phyloP scores from a whole-genome alignment of 495 filamentous ascomycete genomes.

The Podospora australis region DNA sequence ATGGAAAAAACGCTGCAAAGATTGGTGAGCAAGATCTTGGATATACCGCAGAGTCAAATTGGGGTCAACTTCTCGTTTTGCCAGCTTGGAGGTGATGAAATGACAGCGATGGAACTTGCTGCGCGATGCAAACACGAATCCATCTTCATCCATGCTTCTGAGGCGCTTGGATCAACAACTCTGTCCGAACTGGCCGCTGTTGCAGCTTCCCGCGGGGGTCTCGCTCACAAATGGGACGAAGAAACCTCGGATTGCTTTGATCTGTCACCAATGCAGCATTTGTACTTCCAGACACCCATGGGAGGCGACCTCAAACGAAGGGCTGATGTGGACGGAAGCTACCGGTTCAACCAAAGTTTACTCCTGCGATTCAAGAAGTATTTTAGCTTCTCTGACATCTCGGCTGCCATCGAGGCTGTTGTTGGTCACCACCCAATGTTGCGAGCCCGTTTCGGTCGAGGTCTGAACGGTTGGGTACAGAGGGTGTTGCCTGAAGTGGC shows the following conservation, averaged over 20 bases:
- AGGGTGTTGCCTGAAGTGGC: conserved; percentile 30
- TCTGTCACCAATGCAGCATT: conserved; percentile 63
- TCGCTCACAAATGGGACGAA: conserved; percentile 29
- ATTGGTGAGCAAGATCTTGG: conserved; percentile 33
- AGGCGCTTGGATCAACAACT: conserved; percentile 23
- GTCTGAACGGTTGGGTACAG: conserved; percentile 36
- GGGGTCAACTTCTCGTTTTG: conserved; percentile 39
- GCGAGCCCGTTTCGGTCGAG: conserved; percentile 53
- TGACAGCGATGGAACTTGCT: conserved; percentile 33
- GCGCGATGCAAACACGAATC: conserved; percentile 34
- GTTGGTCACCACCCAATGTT: conserved; percentile 66
- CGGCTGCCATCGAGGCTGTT: conserved; percentile 49
- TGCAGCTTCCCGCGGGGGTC: conserved; percentile 24
- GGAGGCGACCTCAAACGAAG: conserved; percentile 28
- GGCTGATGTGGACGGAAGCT: conserved; percentile 44
- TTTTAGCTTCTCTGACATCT: conserved; percentile 42
- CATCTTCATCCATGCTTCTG: conserved; percentile 28
- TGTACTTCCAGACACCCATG: conserved; percentile 56
- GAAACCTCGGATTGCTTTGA: conserved; percentile 48
- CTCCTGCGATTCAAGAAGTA: conserved; percentile 50
- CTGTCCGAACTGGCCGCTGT: conserved; percentile 32
- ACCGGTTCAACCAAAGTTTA: conserved; percentile 71
- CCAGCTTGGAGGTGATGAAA: conserved; percentile 41
- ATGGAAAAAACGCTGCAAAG: conserved; percentile 36
- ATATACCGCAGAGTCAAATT: conserved; percentile 29